Percentiles rank a stretch among this genome's conserved stretches.
These are phyloP conservation scores for Cytospora chrysosperma DNA, from an alignment of 2,329 filamentous ascomycete species.

Conservation along the genomic window DNA sequence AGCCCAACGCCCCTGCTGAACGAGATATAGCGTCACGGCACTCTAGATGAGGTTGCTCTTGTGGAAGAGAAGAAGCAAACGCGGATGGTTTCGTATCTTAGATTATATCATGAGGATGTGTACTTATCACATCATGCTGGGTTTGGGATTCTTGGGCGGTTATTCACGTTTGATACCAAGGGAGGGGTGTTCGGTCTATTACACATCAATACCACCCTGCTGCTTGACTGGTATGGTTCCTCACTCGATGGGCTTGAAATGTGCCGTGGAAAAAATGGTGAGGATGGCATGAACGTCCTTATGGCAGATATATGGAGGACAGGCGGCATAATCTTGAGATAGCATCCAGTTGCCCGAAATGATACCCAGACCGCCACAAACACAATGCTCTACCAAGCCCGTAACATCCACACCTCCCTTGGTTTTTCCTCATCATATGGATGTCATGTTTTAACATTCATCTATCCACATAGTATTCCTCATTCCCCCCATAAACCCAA, in stretches of 20 bases:
- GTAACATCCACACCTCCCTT: background rate
- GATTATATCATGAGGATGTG: background rate
- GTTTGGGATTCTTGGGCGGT: background rate
- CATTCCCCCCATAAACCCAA: background rate
- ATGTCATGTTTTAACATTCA: background rate
- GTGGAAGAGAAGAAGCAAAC: no score
- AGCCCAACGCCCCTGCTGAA: background rate
- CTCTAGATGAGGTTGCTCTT: background rate
- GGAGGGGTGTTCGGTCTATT: background rate
- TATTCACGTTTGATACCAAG: background rate
- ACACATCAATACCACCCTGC: background rate
- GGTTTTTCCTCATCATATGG: background rate
- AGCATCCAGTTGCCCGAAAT: slow-evolving; percentile 4
- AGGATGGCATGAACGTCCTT: background rate
- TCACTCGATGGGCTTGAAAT: background rate
- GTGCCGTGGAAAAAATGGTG: background rate
- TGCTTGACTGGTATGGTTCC: background rate
- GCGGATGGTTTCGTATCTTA: background rate
- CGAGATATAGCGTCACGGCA: background rate
- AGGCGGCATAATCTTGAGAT: background rate
- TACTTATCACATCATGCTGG: background rate
- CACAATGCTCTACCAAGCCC: background rate
- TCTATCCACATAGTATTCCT: background rate
- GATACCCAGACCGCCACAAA: slow-evolving; percentile 4
- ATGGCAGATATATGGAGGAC: background rate